These are phyloP conservation scores for Acacia confusa DNA, from an alignment of 306 rosid genomes.

Conservation along the genomic window DNA sequence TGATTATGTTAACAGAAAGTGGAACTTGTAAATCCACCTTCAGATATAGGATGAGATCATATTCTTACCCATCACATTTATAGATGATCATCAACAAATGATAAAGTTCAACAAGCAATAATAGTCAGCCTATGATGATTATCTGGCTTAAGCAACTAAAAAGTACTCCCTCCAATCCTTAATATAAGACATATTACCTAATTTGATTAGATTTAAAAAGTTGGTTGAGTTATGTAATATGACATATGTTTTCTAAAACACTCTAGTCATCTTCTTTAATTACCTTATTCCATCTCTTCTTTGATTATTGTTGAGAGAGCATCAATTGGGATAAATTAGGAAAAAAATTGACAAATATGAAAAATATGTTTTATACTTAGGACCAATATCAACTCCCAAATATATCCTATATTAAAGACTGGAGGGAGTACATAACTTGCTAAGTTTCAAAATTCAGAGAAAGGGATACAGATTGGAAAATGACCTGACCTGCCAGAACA, in stretches of 20 bases:
- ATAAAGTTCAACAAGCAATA: slow-evolving; percentile 13
- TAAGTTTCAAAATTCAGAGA: not conserved
- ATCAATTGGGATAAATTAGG: too few relatives aligned
- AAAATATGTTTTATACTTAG: too few relatives aligned
- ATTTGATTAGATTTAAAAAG: too few relatives aligned
- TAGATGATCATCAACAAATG: not conserved
- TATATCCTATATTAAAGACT: too few relatives aligned
- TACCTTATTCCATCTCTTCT: too few relatives aligned
- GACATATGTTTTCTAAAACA: too few relatives aligned
- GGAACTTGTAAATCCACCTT: not conserved
- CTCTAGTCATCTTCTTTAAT: too few relatives aligned
- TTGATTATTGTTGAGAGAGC: too few relatives aligned
- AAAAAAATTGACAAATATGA: too few relatives aligned
- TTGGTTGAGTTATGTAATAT: too few relatives aligned
- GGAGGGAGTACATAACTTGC: not conserved
- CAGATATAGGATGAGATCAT: not conserved
- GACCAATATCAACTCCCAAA: too few relatives aligned
- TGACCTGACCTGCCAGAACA: slow-evolving; percentile 71
- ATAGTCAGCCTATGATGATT: not conserved
- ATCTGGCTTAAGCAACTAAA: not conserved
- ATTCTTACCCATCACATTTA: not conserved
- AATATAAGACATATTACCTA: too few relatives aligned
- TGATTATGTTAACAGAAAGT: not conserved
- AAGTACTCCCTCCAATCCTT: not conserved
- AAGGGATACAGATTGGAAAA: slow-evolving; percentile 6